Base-by-base conservation (phyloP, 2,329 filamentous ascomycete genomes). In the Verticillium alfalfae region DNA sequence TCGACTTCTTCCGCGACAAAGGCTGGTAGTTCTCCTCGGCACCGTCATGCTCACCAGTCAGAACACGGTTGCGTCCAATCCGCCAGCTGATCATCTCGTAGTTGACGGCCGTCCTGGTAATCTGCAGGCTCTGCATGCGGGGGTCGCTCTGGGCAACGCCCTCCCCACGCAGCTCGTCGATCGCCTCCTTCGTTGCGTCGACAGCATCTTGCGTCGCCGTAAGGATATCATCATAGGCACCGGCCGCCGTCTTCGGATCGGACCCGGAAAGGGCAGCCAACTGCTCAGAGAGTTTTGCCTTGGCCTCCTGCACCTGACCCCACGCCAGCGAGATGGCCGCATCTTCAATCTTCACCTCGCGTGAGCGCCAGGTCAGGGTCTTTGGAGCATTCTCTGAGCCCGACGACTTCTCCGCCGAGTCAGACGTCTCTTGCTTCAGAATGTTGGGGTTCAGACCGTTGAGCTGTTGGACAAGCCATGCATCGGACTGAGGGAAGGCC, bases 61-160 rank as follows among this genome's bases (percentile, higher is more conserved):
- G 79, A 0, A 97, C 89, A 60, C 95, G 84, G 75, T 99, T 98
- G 57, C 95, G 88, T 34, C 94, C 94, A 66, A 98, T 91, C 73
- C 95, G 86, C 93, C 93, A 98, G 71, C 92, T 93, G 61, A 99
- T 90, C 75, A 97, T 87, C 67, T 92, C 91, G 73, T 96, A 98
- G 75, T 95, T 96, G 61, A 98, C 92, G 1, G 94, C 93, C 0
- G 96, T 96, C 64, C 91, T 89, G 3, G 93, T 96, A 62, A 99
- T 90, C 67, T 97, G 93, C 56, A 99, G 79, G 68, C 93, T 88
- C 76, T 99, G 95, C 88, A 99, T 93, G 62, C 92, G 87, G 39
- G 86, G 78, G 70, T 99, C 94, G 61, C 92, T 88, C 72, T 92
- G 91, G 26, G 91, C 85, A 15, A 97, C 86, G 1, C 92, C 91